Base-by-base conservation (phyloP, 192 early-diverging fungal genomes). In the Entomortierella chlamydospora region DNA sequence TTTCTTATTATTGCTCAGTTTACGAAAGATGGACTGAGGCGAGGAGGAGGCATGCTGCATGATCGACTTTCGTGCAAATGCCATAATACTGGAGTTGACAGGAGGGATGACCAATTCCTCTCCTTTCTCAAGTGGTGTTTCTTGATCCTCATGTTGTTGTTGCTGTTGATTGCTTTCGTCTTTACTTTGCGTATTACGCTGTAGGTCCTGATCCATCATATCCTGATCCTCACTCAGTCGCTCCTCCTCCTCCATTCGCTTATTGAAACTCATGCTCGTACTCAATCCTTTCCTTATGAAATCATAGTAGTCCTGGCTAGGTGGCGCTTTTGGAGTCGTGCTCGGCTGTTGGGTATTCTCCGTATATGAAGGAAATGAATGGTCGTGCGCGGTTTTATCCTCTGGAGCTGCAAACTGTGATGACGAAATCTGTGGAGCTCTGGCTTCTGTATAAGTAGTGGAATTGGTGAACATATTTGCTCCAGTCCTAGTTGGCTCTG, bases 11-110 rank as follows among this genome's bases (percentile, higher is more conserved):
- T 31, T 54, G 45, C 39, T 57, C 33, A 76, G 28, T 20, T 56
- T 67, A 6, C 60, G 58, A 49, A 76, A 76, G 7, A 68, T 68
- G 12, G 73, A 68, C 0, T 34, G 17, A 5, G 65, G 73, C 11
- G 50, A 52, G 15, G 60, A 47, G 4, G 65, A 26, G 4, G 73
- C 58, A 13, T 68, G 50, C 33, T 68, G 61, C 73, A 76, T 76
- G 25, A 68, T 67, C 15, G 72, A 74, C 20, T 74, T 74, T 22
- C 72, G 31, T 17, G 72, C 72, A 47, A 74, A 66, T 26, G 64
- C 72, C 72, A 74, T 66, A 33, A 67, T 67, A 26, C 33, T 39
- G 0, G 70, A 58, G 45, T 54, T 58, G n/a, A 63, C 42, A 22
- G 61, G 43, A n/a, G n/a, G n/a, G n/a, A n/a, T n/a, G 28, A 42